Conservation (phyloP, 345 rosid genomes). For the Psidium friedrichsthalianum region DNA sequence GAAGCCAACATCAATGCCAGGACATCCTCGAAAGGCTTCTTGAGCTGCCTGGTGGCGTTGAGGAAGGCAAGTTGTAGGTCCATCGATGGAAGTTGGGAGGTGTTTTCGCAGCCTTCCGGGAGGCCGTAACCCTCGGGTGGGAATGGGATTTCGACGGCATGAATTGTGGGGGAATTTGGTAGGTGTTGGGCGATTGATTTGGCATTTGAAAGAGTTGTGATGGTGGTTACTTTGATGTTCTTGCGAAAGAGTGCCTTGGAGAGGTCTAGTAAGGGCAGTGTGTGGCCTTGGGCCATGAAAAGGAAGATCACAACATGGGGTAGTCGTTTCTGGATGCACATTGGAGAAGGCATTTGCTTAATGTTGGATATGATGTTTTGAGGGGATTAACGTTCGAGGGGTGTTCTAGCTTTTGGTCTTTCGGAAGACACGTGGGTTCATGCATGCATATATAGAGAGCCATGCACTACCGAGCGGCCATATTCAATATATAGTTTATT, state of each 20-base stretch:
- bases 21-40: conserved; percentile 12
- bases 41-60: conserved; percentile 4
- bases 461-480: background rate
- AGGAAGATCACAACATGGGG: conserved; percentile 18
- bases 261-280: conserved; percentile 16
- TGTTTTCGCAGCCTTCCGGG: conserved; percentile 12
- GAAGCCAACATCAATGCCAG: background rate
- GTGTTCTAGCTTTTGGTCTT: background rate
- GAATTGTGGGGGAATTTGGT: background rate
- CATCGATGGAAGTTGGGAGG: conserved; percentile 10
- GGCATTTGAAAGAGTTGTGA: conserved; percentile 22
- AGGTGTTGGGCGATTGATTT: background rate
- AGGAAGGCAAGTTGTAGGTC: conserved; percentile 5
- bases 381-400: background rate
- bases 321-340: background rate
- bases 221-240: conserved; percentile 10
- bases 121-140: background rate
- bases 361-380: background rate
- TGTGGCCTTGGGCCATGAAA: conserved; percentile 32
- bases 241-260: conserved; percentile 8
- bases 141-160: background rate
- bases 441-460: background rate
- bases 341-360: background rate
- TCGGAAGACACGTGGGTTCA: background rate
- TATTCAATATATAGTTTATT: background rate